Evolutionary conservation across 805 yeast genomes (phyloP).

Genomic region (Sugiyamaella americana): DNA sequence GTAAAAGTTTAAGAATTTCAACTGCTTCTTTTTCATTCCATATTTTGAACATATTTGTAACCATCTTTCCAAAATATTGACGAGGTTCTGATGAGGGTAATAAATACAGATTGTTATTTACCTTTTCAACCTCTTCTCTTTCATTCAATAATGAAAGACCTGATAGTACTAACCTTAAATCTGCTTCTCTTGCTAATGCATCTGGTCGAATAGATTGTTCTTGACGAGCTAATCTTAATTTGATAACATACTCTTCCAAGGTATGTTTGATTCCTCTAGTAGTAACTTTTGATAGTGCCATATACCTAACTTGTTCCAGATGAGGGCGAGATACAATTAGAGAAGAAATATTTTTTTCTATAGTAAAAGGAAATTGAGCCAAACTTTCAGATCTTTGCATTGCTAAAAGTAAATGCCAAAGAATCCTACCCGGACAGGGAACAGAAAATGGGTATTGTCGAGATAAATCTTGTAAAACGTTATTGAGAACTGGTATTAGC

Average conservation of each 20-base stretch:
- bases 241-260: constrained; percentile 15
- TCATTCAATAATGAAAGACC: constrained; percentile 27
- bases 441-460: not conserved
- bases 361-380: not conserved
- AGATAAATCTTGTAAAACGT: not conserved
- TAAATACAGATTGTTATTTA: not conserved
- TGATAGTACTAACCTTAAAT: constrained; percentile 24
- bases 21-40: constrained; percentile 16
- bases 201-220: constrained; percentile 5
- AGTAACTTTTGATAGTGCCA: constrained; percentile 24
- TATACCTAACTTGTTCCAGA: constrained; percentile 29
- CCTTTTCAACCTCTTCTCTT: constrained; percentile 8
- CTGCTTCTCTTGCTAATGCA: constrained; percentile 20
- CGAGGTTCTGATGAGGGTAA: not conserved
- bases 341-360: constrained; percentile 12
- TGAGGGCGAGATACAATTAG: constrained; percentile 24
- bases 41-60: constrained; percentile 15
- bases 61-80: constrained; percentile 1
- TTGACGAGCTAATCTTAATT: constrained; percentile 2
- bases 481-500: not conserved
- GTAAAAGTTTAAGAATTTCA: constrained; percentile 1
- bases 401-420: constrained; percentile 27
- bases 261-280: constrained; percentile 18
- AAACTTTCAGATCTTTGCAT: constrained; percentile 3
- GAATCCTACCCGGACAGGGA: constrained; percentile 18